Conservation (phyloP, 2,329 filamentous ascomycete genomes). For the Raffaelea deltoideospora region DNA sequence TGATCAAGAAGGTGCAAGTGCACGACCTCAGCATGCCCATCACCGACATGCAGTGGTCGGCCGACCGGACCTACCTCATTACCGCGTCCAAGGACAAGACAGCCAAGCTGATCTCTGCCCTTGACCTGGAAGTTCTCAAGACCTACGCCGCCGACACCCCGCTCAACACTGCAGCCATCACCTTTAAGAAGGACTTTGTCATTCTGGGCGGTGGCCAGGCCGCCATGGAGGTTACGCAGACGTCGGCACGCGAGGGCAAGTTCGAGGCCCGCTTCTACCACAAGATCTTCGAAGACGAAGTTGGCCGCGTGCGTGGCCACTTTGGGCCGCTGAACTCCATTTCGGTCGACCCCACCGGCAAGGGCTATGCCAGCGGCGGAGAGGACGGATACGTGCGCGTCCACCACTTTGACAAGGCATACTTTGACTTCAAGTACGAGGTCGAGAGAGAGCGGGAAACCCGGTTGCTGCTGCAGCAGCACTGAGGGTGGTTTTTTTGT, state of each 20-base stretch:
- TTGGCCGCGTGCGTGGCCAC: slow-evolving; percentile 90
- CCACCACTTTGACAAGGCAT: slow-evolving; percentile 96
- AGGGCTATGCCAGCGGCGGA: slow-evolving; percentile 85
- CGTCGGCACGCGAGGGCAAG: slow-evolving; percentile 86
- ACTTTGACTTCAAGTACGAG: slow-evolving; percentile 98
- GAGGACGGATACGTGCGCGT: slow-evolving; percentile 98
- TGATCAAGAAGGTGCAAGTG: slow-evolving; percentile 82
- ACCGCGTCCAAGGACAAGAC: slow-evolving; percentile 97
- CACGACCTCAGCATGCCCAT: slow-evolving; percentile 77
- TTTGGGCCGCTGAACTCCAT: slow-evolving; percentile 97
- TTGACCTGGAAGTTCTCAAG: slow-evolving; percentile 84
- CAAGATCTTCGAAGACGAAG: slow-evolving; percentile 98
- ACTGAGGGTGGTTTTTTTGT: no score
- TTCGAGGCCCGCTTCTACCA: slow-evolving; percentile 99
- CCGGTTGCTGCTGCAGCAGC: slow-evolving; percentile 16
- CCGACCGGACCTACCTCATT: slow-evolving; percentile 94
- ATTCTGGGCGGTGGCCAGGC: slow-evolving; percentile 97
- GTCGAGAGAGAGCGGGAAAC: slow-evolving; percentile 72
- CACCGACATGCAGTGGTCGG: slow-evolving; percentile 87
- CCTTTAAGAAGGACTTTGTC: slow-evolving; percentile 91
- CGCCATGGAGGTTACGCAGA: slow-evolving; percentile 97
- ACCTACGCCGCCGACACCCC: slow-evolving; percentile 86
- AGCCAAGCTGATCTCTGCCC: slow-evolving; percentile 76
- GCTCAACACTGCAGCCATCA: slow-evolving; percentile 89
- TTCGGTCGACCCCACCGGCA: slow-evolving; percentile 80